Percentiles rank a stretch among this genome's conserved stretches.
phyloP scores from a whole-genome alignment of 2,329 filamentous ascomycete species.

The Stagonosporopsis chrysanthemi region DNA sequence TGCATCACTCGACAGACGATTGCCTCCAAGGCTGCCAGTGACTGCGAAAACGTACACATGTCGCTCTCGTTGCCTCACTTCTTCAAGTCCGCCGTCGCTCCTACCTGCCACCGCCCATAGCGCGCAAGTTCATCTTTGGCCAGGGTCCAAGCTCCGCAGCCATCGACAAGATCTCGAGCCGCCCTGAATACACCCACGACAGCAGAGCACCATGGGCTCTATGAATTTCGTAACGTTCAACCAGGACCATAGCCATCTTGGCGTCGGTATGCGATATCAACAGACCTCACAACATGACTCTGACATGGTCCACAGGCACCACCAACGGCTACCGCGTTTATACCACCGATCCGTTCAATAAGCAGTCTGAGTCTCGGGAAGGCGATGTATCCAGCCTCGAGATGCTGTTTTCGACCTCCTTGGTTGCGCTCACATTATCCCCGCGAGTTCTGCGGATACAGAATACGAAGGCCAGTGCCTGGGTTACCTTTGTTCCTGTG shows the following conservation, averaged over 20 bases:
- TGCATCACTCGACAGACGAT: constrained; percentile 13
- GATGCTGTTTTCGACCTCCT: constrained; percentile 98
- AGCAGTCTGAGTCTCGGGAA: constrained; percentile 93
- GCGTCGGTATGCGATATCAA: constrained; percentile 73
- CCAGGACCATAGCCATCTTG: constrained; percentile 96
- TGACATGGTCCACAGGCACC: constrained; percentile 67
- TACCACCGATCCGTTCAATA: constrained; percentile 93
- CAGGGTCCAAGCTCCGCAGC: constrained; percentile 29
- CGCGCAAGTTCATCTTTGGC: constrained; percentile 6
- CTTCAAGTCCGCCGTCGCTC: constrained; percentile 4
- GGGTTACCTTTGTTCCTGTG: neutral
- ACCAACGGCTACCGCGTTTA: constrained; percentile 95
- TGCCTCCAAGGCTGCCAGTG: constrained; percentile 20
- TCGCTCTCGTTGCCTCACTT: constrained; percentile 13
- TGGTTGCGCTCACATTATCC: constrained; percentile 91
- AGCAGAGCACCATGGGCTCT: constrained; percentile 41
- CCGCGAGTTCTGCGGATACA: constrained; percentile 93
- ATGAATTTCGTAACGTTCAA: constrained; percentile 99
- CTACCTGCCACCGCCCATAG: constrained; percentile 22
- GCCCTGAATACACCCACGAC: constrained; percentile 9
- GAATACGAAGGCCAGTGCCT: constrained; percentile 82
- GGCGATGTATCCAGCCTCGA: constrained; percentile 95
- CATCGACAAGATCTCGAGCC: constrained; percentile 17
- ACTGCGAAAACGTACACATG: constrained; percentile 22
- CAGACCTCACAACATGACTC: neutral